Percentiles rank a stretch among this genome's conserved stretches.
Conservation (phyloP, 2,329 filamentous ascomycete species). For the Gaeumannomyces tritici region DNA sequence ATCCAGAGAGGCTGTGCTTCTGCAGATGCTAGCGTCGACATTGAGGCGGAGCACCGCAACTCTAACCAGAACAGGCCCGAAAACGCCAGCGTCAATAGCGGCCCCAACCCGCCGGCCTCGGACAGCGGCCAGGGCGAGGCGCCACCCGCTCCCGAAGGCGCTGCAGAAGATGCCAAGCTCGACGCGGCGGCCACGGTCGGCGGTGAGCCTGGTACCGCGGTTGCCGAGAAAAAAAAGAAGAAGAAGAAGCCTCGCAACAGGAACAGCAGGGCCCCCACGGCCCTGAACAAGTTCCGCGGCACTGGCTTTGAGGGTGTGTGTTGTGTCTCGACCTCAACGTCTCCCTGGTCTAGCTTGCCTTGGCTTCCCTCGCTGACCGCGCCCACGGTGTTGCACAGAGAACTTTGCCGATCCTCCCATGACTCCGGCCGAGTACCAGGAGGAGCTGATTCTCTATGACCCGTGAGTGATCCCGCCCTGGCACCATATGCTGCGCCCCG, state of each 20-base stretch:
- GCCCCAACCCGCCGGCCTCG: background rate
- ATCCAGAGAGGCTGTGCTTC: background rate
- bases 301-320: constrained; percentile 59
- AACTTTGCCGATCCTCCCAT: constrained; percentile 73
- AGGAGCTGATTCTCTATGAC: constrained; percentile 60
- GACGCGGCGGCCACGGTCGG: background rate
- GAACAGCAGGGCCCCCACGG: constrained; percentile 26
- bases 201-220: background rate
- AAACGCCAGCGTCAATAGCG: background rate
- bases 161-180: background rate
- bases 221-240: constrained; percentile 26
- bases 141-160: background rate
- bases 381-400: constrained; percentile 28
- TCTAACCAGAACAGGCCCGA: background rate
- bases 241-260: constrained; percentile 23
- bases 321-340: too few relatives aligned
- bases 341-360: background rate
- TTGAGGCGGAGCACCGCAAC: background rate
- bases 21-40: background rate
- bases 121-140: background rate
- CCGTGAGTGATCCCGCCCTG: constrained; percentile 31
- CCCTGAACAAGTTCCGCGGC: constrained; percentile 31
- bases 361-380: background rate
- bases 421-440: constrained; percentile 55
- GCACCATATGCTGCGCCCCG: background rate